Percentiles rank a stretch among this genome's conserved stretches.
Evolutionary conservation across 768 basidiomycete genomes (phyloP).

Genomic region (Gautieria morchelliformis): DNA sequence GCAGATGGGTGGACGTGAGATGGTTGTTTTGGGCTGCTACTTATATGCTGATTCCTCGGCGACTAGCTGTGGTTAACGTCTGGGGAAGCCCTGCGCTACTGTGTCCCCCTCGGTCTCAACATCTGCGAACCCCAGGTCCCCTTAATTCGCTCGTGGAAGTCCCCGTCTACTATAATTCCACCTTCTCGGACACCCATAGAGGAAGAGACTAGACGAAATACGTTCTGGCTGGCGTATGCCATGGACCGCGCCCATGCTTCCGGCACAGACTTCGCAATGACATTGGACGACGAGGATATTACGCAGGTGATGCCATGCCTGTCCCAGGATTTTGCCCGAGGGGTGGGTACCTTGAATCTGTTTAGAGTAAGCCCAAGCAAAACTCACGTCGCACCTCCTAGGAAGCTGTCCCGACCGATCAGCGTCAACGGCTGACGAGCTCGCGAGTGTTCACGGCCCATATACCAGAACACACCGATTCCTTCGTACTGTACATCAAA

Average conservation of each 20-base stretch:
- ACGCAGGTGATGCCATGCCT: constrained; percentile 61
- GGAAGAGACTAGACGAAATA: constrained; percentile 62
- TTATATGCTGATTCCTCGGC: not conserved
- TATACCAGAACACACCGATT: constrained; percentile 53
- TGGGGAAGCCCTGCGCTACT: constrained; percentile 45
- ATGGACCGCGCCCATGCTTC: constrained; percentile 57
- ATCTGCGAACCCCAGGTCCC: constrained; percentile 39
- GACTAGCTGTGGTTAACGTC: constrained; percentile 50
- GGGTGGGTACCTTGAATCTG: constrained; percentile 31
- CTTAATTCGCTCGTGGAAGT: constrained; percentile 58
- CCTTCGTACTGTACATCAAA: constrained; percentile 66
- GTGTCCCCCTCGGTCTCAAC: constrained; percentile 62
- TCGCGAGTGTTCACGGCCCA: constrained; percentile 52
- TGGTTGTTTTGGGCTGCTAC: not conserved
- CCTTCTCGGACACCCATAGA: constrained; percentile 54
- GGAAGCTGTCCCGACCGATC: constrained; percentile 36
- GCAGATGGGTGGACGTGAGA: constrained; percentile 65
- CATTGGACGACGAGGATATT: constrained; percentile 65
- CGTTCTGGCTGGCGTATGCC: constrained; percentile 66
- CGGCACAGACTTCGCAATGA: constrained; percentile 62
- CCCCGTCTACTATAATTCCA: constrained; percentile 46
- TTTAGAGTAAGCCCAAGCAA: not conserved
- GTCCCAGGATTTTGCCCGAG: constrained; percentile 48
- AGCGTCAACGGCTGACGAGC: constrained; percentile 61
- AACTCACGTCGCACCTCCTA: not conserved